Base-by-base conservation (phyloP, 2,329 filamentous ascomycete species). In the Lecanosticta acicola region DNA sequence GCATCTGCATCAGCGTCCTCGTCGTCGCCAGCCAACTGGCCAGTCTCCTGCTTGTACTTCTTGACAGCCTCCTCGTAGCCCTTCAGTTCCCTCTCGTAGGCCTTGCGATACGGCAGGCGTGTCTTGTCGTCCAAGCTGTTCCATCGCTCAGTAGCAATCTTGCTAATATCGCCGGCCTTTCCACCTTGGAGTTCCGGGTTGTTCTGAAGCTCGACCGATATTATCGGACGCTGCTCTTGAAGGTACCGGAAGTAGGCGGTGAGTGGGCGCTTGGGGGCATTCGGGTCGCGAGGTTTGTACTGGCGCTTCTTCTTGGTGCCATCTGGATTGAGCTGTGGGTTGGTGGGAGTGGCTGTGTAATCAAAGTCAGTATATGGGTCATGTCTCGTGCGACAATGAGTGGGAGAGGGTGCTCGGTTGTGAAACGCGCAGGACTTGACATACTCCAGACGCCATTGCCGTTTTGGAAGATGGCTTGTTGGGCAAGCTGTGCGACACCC, bases 241-340 rank as follows among this genome's bases (percentile, higher is more conserved):
- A 94, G 88, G 74, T 89, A 97, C 50, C 96, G 74, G 75, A 97
- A 95, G 74, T 94, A 96, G 2, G 91, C 89, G 4, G 91, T 97
- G 63, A 96, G 70, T 7, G 91, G 90, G 41, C 90, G 83, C 79
- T 96, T 97, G 49, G 91, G 91, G 4, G 90, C 90, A 67, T 95
- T 94, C 57, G 90, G 90, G 66, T 97, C 91, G 55, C 66, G 71
- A 39, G 68, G 66, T 63, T 73, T 75, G 62, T 86, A 63, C 24
- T 56, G 55, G 26, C 63, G 61, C 50, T 65, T 66, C 54, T 57
- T 59, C 52, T 58, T 59, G 32, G 53, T 50, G 39, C 53, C 59
- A n/a, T 59, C 55, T 17, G 43, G 42, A 18, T 50, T 45, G 43
- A 45, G 37, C 37, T 26, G 18, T 11, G 37, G 37, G 10, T 26